These are phyloP conservation scores for Morella rubra DNA, from an alignment of 306 rosid genomes.

Conservation along the genomic window DNA sequence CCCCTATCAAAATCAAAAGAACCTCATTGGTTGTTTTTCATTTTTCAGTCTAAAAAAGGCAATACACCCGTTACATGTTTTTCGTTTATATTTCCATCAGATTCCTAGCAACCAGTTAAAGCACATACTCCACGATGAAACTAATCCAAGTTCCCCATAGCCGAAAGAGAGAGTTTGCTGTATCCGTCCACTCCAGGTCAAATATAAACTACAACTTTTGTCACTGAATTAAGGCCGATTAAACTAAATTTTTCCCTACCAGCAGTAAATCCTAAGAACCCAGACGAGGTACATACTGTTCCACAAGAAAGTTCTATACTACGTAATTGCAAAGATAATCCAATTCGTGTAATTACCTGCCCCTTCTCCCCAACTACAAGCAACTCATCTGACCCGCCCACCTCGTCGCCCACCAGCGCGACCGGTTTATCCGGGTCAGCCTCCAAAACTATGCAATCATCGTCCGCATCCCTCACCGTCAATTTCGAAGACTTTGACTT, in stretches of 20 bases:
- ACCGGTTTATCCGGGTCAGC: conserved; percentile 60
- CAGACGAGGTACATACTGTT: background rate
- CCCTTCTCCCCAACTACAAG: conserved; percentile 76
- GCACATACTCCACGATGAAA: no score
- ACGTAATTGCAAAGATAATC: background rate
- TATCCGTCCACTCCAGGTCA: background rate
- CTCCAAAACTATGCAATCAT: conserved; percentile 74
- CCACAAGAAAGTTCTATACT: background rate
- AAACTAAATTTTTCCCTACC: background rate
- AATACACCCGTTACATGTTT: no score
- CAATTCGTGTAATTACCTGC: conserved; percentile 44
- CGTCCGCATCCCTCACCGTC: conserved; percentile 34
- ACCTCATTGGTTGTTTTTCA: no score
- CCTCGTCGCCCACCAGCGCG: conserved; percentile 37
- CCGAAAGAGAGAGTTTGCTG: background rate
- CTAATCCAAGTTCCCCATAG: background rate
- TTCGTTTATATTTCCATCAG: no score
- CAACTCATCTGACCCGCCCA: conserved; percentile 58
- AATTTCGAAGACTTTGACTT: conserved; percentile 42
- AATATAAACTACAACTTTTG: background rate
- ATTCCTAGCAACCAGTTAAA: no score
- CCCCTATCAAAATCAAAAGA: no score
- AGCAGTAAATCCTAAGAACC: background rate
- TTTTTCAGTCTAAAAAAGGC: no score
- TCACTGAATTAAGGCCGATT: background rate